phyloP scores from a whole-genome alignment of 179 eudicot species.

The Beta corolliflora region DNA sequence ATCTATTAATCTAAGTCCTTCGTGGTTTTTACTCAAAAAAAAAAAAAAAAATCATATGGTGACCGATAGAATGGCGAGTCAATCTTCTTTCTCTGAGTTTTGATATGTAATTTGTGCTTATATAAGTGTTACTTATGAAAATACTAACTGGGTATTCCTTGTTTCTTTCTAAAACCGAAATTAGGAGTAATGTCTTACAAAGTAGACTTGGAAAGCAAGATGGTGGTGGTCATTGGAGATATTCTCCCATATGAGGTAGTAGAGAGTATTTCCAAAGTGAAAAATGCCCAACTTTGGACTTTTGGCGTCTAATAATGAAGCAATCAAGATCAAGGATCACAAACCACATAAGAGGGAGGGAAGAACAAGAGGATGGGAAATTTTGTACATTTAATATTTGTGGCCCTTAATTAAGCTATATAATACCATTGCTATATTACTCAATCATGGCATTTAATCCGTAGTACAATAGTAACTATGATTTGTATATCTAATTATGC shows the following conservation, averaged over 20 bases:
- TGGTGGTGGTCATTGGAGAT: conserved; percentile 92
- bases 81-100: neutral
- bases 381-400: conserved; percentile 21
- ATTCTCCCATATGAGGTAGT: conserved; percentile 80
- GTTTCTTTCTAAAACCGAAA: neutral
- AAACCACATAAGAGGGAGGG: neutral
- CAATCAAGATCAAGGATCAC: neutral
- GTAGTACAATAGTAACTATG: neutral
- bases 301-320: conserved; percentile 38
- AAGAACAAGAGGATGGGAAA: conserved; percentile 2
- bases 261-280: conserved; percentile 83
- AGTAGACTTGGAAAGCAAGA: conserved; percentile 85
- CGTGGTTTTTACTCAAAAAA: too few relatives aligned
- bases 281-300: conserved; percentile 77
- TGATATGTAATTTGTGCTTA: neutral
- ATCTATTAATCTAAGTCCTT: too few relatives aligned
- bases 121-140: neutral
- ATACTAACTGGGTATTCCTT: neutral
- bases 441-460: neutral
- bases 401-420: conserved; percentile 1
- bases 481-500: conserved; percentile 14
- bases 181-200: conserved; percentile 87
- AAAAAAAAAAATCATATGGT: too few relatives aligned
- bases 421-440: neutral
- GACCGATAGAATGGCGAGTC: neutral